Base-by-base conservation (phyloP, 345 rosid genomes). In the Microcos paniculata region DNA sequence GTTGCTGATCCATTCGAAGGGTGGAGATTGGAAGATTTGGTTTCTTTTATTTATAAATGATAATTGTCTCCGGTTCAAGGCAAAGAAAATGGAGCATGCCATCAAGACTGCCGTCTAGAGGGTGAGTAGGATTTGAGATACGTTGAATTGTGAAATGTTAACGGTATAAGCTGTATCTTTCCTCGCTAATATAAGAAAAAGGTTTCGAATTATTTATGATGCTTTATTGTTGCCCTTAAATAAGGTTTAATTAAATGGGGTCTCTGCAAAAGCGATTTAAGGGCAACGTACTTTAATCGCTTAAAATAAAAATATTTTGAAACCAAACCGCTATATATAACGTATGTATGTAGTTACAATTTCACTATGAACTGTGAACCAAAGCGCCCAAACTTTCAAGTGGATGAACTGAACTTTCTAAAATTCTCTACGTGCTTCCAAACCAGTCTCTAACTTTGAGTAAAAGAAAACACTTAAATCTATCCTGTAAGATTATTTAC, bases 1-100 rank as follows among this genome's bases (percentile, higher is more conserved):
- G 85, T 81, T 4, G 75, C 83, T 12, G 97, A 93, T 80, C 94
- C 90, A 14, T 55, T 84, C 26, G 83, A 82, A 72, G 95, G 92
- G 49, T 84, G 89, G 89, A 80, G 49, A 58, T 67, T 62, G 11
- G 87, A 90, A 72, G 90, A 84, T 55, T 79, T 90, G 38, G 76
- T 55, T 26, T 67, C 88, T 10, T 80, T 75, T 67, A 4, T 80
- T n/a, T n/a, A n/a, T n/a, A n/a, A n/a, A n/a, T 46, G 78, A 82
- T 11, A 70, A 58, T 55, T 71, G 69, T 72, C 85, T 93, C 61
- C 81, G 84, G 19, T 73, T 66, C 73, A 82, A 87, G 87, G 88
- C 79, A 3, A 80, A 74, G 18, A 87, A 83, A 55, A 83, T 93
- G 83, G 90, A 88, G 79, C 64, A 77, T 23, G 43, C 18, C 21